These are phyloP conservation scores for Kwoniella heveanensis DNA, from an alignment of 768 basidiomycete genomes.

Conservation along the genomic window DNA sequence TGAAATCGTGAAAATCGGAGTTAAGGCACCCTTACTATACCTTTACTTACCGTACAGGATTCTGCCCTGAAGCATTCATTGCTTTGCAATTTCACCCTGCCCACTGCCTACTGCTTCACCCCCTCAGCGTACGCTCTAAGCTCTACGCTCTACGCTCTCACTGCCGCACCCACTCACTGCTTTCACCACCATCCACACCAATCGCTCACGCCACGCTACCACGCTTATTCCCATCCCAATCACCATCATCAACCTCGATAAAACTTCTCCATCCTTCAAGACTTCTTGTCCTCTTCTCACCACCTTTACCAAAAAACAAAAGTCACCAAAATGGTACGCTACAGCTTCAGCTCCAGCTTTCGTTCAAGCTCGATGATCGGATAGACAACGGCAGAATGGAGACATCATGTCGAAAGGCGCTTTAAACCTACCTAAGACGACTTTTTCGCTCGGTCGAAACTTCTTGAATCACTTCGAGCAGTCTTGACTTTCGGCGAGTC, in stretches of 20 bases:
- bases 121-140: too few relatives aligned
- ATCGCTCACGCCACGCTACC: too few relatives aligned
- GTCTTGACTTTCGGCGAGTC: not conserved
- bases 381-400: not conserved
- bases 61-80: not conserved
- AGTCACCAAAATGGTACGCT: constrained; percentile 43
- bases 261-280: constrained; percentile 28
- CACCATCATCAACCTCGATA: not conserved
- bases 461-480: not conserved
- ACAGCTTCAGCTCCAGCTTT: constrained; percentile 5
- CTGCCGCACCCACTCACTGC: not conserved
- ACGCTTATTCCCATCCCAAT: not conserved
- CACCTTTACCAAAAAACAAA: constrained; percentile 16
- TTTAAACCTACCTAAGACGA: not conserved
- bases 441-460: not conserved
- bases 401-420: not conserved
- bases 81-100: too few relatives aligned
- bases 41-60: not conserved
- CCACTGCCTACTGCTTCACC: too few relatives aligned
- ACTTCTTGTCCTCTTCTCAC: constrained; percentile 13
- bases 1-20: constrained; percentile 19
- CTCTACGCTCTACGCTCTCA: too few relatives aligned
- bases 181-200: constrained; percentile 1
- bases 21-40: too few relatives aligned
- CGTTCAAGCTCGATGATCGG: not conserved